Evolutionary conservation across 2,329 filamentous ascomycete species (phyloP).

Genomic region (Immersiporthe knoxdaviesiana): DNA sequence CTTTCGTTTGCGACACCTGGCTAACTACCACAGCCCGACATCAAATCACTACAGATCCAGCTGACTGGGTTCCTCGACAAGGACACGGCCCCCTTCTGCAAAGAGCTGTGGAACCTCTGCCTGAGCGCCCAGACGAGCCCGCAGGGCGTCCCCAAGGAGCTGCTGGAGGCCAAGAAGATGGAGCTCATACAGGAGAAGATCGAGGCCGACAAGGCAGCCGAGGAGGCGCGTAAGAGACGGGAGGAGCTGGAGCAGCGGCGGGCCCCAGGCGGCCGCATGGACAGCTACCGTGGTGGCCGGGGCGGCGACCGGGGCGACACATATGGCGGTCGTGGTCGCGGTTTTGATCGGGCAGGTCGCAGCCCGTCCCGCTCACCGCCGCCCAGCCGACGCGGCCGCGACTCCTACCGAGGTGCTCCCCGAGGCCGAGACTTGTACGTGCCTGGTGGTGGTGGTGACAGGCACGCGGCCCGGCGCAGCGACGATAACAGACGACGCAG

Average conservation of each 20-base stretch:
- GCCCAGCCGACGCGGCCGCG: constrained; percentile 48
- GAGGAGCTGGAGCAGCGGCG: constrained; percentile 71
- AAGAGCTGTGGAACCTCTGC: constrained; percentile 89
- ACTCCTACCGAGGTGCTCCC: constrained; percentile 40
- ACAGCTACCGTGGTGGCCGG: constrained; percentile 58
- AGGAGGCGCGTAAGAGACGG: constrained; percentile 71
- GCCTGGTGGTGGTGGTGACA: constrained; percentile 45
- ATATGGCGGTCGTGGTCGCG: constrained; percentile 47
- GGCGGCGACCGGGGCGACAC: constrained; percentile 55
- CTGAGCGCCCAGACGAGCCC: constrained; percentile 87
- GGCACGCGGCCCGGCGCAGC: constrained; percentile 44
- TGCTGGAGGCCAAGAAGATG: constrained; percentile 93
- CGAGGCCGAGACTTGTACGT: constrained; percentile 55
- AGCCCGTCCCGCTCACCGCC: constrained; percentile 54
- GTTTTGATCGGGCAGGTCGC: constrained; percentile 46
- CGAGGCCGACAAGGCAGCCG: constrained; percentile 79
- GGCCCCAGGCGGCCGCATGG: constrained; percentile 50
- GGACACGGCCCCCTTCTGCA: constrained; percentile 86
- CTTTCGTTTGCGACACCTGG: not conserved
- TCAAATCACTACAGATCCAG: constrained; percentile 93
- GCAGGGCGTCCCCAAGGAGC: constrained; percentile 89
- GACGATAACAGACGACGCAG: constrained; percentile 49
- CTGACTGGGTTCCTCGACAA: constrained; percentile 95
- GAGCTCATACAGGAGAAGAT: constrained; percentile 96
- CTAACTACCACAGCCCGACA: constrained; percentile 72